A percentile compares a stretch with the other conserved stretches of the same genome.
Conservation (phyloP, 2,329 filamentous ascomycete species). For the Alternaria triticina region DNA sequence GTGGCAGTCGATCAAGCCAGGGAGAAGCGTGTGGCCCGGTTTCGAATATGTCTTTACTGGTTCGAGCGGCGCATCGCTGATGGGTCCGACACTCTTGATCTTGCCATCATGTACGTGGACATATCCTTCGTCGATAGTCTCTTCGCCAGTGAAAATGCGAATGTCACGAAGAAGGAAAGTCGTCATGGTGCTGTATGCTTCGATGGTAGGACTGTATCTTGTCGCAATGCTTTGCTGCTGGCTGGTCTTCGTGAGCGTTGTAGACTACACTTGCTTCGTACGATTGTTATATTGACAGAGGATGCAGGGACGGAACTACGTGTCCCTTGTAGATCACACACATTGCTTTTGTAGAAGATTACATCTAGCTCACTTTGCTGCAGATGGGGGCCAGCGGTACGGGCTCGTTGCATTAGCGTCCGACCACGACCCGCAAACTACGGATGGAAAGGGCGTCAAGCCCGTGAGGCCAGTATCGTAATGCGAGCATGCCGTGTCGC, state of each 20-base stretch:
- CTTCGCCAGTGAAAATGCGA: slow-evolving; percentile 56
- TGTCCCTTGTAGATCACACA: neutral
- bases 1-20: slow-evolving; percentile 60
- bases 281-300: neutral
- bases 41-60: slow-evolving; percentile 47
- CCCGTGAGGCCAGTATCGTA: neutral
- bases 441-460: neutral
- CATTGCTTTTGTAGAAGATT: neutral
- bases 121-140: slow-evolving; percentile 50
- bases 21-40: slow-evolving; percentile 56
- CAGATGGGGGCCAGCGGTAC: neutral
- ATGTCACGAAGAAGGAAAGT: slow-evolving; percentile 53
- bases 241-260: neutral
- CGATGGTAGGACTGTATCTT: neutral
- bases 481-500: neutral
- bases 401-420: neutral
- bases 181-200: slow-evolving; percentile 24
- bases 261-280: neutral
- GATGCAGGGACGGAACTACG: neutral
- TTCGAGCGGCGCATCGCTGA: slow-evolving; percentile 19
- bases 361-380: neutral
- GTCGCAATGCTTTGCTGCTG: neutral
- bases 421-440: neutral
- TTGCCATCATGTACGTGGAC: slow-evolving; percentile 52
- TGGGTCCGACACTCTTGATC: slow-evolving; percentile 44